Percentiles rank a stretch among this genome's conserved stretches.
Evolutionary conservation across 1,139 yeast genomes (phyloP).

Genomic region (Meyerozyma carpophila): DNA sequence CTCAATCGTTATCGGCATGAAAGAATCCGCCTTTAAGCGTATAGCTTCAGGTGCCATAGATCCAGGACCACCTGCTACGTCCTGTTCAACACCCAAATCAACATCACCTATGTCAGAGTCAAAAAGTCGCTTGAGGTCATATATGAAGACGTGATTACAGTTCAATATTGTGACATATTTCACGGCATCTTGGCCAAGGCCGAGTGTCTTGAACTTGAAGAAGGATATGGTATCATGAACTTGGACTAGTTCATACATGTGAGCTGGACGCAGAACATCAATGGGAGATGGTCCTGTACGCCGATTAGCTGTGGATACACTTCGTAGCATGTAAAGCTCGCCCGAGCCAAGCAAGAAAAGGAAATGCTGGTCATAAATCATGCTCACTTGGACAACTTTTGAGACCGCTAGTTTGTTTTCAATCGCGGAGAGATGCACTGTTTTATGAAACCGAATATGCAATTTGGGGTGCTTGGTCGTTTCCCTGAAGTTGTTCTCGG

Average conservation of each 20-base stretch:
- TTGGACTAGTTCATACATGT: conserved; percentile 35
- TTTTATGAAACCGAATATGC: conserved; percentile 27
- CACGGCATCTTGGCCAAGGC: conserved; percentile 11
- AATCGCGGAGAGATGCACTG: conserved; percentile 33
- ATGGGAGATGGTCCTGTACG: conserved; percentile 10
- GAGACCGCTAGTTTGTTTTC: conserved; percentile 20
- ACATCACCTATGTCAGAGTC: conserved; percentile 18
- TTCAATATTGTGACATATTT: conserved; percentile 23
- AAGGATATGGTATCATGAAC: conserved; percentile 27
- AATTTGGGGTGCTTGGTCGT: conserved; percentile 19
- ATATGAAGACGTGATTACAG: conserved; percentile 26
- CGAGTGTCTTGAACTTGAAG: conserved; percentile 23
- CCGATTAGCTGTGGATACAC: conserved; percentile 14
- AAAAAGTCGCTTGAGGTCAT: conserved; percentile 26
- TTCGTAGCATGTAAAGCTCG: conserved; percentile 33
- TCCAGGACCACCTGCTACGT: conserved; percentile 20
- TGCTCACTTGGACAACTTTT: conserved; percentile 20
- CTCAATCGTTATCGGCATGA: conserved; percentile 25
- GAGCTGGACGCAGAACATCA: conserved; percentile 16
- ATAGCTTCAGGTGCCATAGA: not conserved
- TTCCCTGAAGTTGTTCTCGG: not conserved
- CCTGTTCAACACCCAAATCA: conserved; percentile 12
- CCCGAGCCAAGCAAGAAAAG: conserved; percentile 33
- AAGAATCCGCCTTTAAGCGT: conserved; percentile 19
- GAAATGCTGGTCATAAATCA: conserved; percentile 29